Base-by-base conservation (phyloP, 441 rosid species). In the Corymbia calophylla region DNA sequence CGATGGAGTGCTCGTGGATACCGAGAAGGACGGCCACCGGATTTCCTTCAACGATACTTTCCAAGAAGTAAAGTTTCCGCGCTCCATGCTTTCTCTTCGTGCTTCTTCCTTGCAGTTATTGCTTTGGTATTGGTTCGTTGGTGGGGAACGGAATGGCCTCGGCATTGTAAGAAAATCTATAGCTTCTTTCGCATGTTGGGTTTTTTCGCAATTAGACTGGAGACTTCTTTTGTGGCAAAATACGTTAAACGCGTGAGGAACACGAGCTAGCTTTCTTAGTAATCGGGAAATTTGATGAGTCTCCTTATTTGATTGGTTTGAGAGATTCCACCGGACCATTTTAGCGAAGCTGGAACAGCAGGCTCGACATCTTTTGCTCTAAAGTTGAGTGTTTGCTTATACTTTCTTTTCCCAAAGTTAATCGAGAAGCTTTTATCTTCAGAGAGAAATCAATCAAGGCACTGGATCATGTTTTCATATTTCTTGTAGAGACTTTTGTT, bases 1-100 rank as follows among this genome's bases (percentile, higher is more conserved):
- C 88, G 99, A 98, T 88, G 99, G 99, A 31, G 99, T 98, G 39
- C 99, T 96, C 32, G 99, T 97, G 81, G 99, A 98, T 88, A 97
- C 99, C 35, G 99, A 97, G 94, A 96, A 95, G 92, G 99, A 97
- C 89, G 99, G 99, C 56, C 99, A 98, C 92, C 91, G 97, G 94
- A 92, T 97, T 93, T 98, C 99, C 25, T 97, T 97, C 94, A 98
- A 98, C 58, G 98, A 98, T 87, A 98, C 99, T 92, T 98, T 98
- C 92, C 92, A 89, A 55, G 99, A 96, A 94, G 99, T 96, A 91
- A 70, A 77, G 27, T 86, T 11, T 7, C 19, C 19, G 16, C 9
- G 6, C 44, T 68, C 66, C 51, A 58, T 6, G 51, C 56, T 62
- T 47, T 54, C 44, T 53, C 21, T 60, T 48, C 58, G 32, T 84